phyloP scores from a whole-genome alignment of 495 filamentous ascomycete genomes.

The Patellaria atrata region DNA sequence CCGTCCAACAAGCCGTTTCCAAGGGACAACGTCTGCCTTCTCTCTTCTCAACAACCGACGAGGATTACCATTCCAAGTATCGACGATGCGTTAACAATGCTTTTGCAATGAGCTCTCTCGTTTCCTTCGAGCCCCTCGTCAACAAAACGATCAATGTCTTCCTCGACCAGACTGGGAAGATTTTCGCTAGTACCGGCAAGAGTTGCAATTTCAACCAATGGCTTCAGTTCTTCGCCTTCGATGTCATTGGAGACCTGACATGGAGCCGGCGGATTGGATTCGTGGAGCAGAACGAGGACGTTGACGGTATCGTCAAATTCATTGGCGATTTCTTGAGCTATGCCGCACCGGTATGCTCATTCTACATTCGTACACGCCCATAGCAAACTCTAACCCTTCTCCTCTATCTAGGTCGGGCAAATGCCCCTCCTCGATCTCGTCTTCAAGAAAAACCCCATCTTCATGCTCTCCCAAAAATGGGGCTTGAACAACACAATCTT shows the following conservation, averaged over 20 bases:
- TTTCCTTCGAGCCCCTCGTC: slow-evolving; percentile 62
- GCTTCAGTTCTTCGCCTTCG: slow-evolving; percentile 70
- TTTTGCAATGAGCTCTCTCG: slow-evolving; percentile 58
- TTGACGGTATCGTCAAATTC: slow-evolving; percentile 29
- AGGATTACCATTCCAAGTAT: slow-evolving; percentile 57
- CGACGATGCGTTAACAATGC: slow-evolving; percentile 54
- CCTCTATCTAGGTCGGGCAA: slow-evolving; percentile 28
- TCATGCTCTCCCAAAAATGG: slow-evolving; percentile 23
- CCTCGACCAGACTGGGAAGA: slow-evolving; percentile 42
- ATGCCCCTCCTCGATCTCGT: slow-evolving; percentile 37
- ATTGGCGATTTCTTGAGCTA: slow-evolving; percentile 34
- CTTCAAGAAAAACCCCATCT: slow-evolving; percentile 38
- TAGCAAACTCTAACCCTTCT: not conserved
- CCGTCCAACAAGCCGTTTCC: slow-evolving; percentile 49
- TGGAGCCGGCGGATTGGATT: slow-evolving; percentile 30
- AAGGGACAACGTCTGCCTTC: slow-evolving; percentile 51
- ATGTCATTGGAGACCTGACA: slow-evolving; percentile 46
- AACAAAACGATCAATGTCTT: slow-evolving; percentile 50
- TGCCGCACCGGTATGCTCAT: slow-evolving; percentile 25
- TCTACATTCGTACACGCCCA: not conserved
- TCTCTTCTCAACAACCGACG: slow-evolving; percentile 66
- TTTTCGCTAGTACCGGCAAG: slow-evolving; percentile 38
- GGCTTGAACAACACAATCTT: slow-evolving; percentile 41
- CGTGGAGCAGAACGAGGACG: slow-evolving; percentile 27
- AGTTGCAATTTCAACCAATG: slow-evolving; percentile 54